Evolutionary conservation across 2,329 filamentous ascomycete genomes (phyloP).

Genomic region (Apiospora aurea): DNA sequence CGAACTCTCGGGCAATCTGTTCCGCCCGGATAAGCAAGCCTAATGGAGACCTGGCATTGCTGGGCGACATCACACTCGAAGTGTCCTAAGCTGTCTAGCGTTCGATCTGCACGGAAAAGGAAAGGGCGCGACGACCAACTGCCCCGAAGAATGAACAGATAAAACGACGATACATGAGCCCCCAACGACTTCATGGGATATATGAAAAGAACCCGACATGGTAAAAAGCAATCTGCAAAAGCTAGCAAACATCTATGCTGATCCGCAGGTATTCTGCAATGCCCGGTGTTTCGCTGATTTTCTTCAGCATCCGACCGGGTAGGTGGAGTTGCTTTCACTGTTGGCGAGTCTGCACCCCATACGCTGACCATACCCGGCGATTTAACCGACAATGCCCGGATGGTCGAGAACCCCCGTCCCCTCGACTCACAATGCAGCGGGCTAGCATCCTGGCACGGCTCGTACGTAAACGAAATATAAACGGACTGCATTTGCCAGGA

Average conservation of each 20-base stretch:
- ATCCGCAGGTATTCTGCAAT: slow-evolving; percentile 4
- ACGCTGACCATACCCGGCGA: not conserved
- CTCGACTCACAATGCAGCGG: not conserved
- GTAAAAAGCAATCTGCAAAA: not conserved
- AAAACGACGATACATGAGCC: not conserved
- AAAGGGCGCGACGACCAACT: not conserved
- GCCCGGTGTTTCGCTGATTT: slow-evolving; percentile 14
- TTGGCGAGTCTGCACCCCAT: not conserved
- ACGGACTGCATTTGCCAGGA: not conserved
- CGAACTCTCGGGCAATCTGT: slow-evolving; percentile 26
- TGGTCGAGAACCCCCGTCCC: not conserved
- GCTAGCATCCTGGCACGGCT: not conserved
- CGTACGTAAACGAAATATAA: not conserved
- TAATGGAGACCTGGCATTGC: slow-evolving; percentile 2
- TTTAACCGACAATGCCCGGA: not conserved
- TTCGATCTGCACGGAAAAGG: not conserved
- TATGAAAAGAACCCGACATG: not conserved
- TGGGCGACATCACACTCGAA: slow-evolving; percentile 23
- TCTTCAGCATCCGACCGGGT: not conserved
- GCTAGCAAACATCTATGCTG: not conserved
- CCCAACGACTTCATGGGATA: not conserved
- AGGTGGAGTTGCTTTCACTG: not conserved
- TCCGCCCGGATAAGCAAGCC: slow-evolving; percentile 25
- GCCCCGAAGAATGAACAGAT: not conserved
- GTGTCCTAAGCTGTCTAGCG: not conserved